These are phyloP conservation scores for Cyberlindnera xishuangbannaensis DNA, from an alignment of 805 yeast genomes.

Conservation along the genomic window DNA sequence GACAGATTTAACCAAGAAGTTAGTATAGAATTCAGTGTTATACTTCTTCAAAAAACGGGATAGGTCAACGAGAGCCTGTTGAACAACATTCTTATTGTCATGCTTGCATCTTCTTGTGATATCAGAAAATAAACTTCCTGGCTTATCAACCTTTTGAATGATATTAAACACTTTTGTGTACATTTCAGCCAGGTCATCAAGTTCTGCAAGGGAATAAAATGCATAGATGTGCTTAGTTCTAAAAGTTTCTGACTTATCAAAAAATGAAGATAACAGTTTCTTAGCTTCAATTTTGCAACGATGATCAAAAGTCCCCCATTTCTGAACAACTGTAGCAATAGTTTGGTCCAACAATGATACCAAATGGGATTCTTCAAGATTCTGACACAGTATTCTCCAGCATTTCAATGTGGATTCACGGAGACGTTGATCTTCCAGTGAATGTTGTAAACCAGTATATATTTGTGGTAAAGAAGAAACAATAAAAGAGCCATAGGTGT, in stretches of 20 bases:
- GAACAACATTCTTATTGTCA: constrained; percentile 65
- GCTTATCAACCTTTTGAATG: constrained; percentile 29
- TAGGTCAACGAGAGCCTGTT: constrained; percentile 65
- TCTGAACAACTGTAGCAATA: constrained; percentile 66
- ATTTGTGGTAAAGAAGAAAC: constrained; percentile 77
- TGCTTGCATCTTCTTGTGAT: constrained; percentile 51
- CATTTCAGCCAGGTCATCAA: constrained; percentile 32
- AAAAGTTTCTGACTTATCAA: constrained; percentile 29
- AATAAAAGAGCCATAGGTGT: constrained; percentile 37
- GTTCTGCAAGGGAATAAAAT: constrained; percentile 46
- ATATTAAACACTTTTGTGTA: constrained; percentile 24
- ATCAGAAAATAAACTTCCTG: constrained; percentile 38
- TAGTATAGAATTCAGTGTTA: constrained; percentile 43
- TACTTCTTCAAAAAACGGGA: constrained; percentile 45
- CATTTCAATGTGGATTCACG: constrained; percentile 59
- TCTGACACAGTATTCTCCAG: constrained; percentile 56
- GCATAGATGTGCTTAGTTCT: constrained; percentile 42
- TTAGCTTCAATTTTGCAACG: constrained; percentile 47
- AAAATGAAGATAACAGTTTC: constrained; percentile 38
- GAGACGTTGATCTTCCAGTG: constrained; percentile 57
- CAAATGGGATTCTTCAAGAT: constrained; percentile 51
- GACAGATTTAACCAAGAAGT: constrained; percentile 32
- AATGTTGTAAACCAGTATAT: constrained; percentile 77
- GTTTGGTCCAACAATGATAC: constrained; percentile 68
- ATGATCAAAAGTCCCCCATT: constrained; percentile 47